Percentiles rank a stretch among this genome's conserved stretches.
Conservation (phyloP, 177 flowering plant species). For the Vitis hybrid region DNA sequence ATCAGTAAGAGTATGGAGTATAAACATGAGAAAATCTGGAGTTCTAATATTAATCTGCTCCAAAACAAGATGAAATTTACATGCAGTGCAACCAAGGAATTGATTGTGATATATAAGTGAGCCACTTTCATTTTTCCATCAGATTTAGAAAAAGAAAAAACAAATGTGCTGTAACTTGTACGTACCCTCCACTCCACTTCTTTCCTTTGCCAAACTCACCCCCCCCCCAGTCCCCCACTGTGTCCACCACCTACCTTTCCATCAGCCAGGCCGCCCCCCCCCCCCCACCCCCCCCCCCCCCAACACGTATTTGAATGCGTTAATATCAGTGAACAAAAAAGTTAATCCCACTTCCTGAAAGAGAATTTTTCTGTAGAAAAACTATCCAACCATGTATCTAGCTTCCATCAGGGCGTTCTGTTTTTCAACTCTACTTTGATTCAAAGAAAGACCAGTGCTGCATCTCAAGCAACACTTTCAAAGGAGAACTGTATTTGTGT, state of each 20-base stretch:
- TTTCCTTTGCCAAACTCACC: background rate
- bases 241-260: too few relatives aligned
- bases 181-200: background rate
- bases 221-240: too few relatives aligned
- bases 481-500: conserved; percentile 9
- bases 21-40: background rate
- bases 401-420: background rate
- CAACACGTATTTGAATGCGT: background rate
- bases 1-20: background rate
- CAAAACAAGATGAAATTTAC: background rate
- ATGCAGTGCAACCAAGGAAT: too few relatives aligned
- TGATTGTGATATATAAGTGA: too few relatives aligned
- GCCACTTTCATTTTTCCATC: too few relatives aligned
- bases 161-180: background rate
- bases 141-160: too few relatives aligned
- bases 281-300: too few relatives aligned
- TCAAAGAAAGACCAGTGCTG: background rate
- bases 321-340: background rate
- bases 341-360: background rate
- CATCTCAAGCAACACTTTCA: conserved; percentile 4
- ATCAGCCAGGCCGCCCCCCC: background rate
- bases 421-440: background rate
- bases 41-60: background rate
- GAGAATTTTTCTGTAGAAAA: background rate
- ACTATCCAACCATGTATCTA: background rate